phyloP scores from a whole-genome alignment of 2,329 filamentous ascomycete genomes.

The Pleurostoma richardsiae region DNA sequence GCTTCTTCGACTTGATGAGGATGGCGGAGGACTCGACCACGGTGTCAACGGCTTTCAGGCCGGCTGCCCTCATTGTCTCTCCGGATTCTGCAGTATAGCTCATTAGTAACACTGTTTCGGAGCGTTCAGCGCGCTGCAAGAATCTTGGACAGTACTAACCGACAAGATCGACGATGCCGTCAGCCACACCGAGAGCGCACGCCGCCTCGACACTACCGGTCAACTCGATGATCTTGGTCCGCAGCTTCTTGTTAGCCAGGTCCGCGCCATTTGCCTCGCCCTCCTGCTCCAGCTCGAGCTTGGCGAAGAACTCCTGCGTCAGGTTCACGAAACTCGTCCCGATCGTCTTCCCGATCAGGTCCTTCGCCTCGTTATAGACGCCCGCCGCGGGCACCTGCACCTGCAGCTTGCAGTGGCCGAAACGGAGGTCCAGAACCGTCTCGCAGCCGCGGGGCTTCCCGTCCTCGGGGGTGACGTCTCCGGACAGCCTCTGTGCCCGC shows the following conservation, averaged over 20 bases:
- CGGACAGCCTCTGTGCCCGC: conserved; percentile 42
- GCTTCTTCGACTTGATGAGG: conserved; percentile 83
- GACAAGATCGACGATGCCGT: conserved; percentile 96
- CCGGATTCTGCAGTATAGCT: conserved; percentile 68
- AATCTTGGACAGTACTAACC: conserved; percentile 52
- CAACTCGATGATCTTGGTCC: conserved; percentile 87
- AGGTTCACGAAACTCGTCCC: conserved; percentile 93
- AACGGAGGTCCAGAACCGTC: conserved; percentile 84
- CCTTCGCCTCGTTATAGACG: conserved; percentile 58
- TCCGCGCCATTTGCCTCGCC: conserved; percentile 28
- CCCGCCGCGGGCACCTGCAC: conserved; percentile 95
- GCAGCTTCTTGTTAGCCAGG: conserved; percentile 48
- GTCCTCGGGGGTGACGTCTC: conserved; percentile 35
- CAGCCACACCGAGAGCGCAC: conserved; percentile 89
- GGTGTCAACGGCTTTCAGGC: conserved; percentile 89
- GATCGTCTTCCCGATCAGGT: conserved; percentile 87
- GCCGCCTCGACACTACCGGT: conserved; percentile 97
- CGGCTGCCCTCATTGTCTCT: conserved; percentile 95
- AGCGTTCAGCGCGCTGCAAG: background rate
- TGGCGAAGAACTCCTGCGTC: conserved; percentile 76
- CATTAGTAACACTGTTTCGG: background rate
- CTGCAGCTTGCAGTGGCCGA: conserved; percentile 87
- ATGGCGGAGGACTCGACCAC: conserved; percentile 85
- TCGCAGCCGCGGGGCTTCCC: conserved; percentile 59
- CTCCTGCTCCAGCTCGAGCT: conserved; percentile 58